A percentile compares a stretch with the other conserved stretches of the same genome.
These are phyloP conservation scores for Heliosperma pusillum DNA, from an alignment of 148 eudicot species.

Conservation along the genomic window DNA sequence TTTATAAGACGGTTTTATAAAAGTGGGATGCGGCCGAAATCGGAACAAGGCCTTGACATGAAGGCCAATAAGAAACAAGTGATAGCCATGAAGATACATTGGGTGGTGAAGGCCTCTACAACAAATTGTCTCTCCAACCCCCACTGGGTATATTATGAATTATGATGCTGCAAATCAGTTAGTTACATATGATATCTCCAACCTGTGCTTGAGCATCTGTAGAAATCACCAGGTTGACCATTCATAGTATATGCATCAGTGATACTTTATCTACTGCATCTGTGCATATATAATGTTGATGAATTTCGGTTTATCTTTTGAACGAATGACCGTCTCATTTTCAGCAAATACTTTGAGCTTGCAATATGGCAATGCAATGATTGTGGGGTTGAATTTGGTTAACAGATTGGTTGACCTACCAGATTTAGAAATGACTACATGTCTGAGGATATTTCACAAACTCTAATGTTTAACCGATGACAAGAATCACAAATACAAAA, in stretches of 20 bases:
- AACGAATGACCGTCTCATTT: background rate
- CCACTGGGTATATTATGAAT: constrained; percentile 39
- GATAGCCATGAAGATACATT: constrained; percentile 88
- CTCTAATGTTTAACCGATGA: constrained; percentile 6
- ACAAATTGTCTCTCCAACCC: constrained; percentile 56
- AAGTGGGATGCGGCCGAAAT: no score
- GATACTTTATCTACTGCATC: background rate
- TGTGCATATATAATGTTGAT: background rate
- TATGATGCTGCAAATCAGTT: no score
- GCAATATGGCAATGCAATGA: constrained; percentile 14
- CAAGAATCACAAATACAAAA: background rate
- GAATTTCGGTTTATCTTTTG: no score
- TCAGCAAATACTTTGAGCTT: background rate
- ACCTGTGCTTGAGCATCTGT: constrained; percentile 76
- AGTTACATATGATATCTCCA: no score
- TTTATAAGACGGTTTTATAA: no score
- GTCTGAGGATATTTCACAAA: background rate
- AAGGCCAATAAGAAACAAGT: no score
- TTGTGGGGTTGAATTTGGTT: constrained; percentile 9
- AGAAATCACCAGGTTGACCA: constrained; percentile 91
- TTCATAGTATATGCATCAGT: constrained; percentile 78
- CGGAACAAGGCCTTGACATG: no score
- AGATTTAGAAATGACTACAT: background rate
- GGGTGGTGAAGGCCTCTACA: no score
- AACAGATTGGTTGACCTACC: constrained; percentile 10